These are phyloP conservation scores for Pseudogymnoascus sp. DNA, from an alignment of 2,329 filamentous ascomycete species.

Conservation along the genomic window DNA sequence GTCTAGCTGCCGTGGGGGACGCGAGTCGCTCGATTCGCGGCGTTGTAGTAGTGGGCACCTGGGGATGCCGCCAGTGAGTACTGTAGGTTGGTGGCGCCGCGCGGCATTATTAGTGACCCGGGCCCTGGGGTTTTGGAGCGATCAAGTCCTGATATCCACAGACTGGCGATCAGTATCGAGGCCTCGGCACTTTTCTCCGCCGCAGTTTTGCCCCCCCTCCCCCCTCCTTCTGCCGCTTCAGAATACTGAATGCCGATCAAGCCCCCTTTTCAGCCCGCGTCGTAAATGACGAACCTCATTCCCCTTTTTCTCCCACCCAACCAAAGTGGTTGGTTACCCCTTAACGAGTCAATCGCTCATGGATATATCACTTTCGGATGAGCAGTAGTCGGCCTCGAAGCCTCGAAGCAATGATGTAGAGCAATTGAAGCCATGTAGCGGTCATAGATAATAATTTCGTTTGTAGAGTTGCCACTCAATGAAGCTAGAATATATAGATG, in stretches of 20 bases:
- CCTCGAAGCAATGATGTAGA: too few relatives aligned
- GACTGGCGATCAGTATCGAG: neutral
- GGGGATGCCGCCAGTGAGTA: neutral
- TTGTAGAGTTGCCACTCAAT: neutral
- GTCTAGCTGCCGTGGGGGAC: neutral
- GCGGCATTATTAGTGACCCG: too few relatives aligned
- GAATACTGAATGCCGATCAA: neutral
- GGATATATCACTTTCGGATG: neutral
- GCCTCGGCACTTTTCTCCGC: neutral
- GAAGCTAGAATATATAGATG: slow-evolving; percentile 3
- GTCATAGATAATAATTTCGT: slow-evolving; percentile 2
- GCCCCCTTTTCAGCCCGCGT: neutral
- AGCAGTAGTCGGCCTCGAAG: neutral
- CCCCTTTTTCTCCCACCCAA: neutral
- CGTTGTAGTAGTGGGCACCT: neutral
- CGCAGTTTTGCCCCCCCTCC: neutral
- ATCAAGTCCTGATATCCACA: neutral
- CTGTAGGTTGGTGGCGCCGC: too few relatives aligned
- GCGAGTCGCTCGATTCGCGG: neutral
- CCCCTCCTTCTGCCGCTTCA: neutral
- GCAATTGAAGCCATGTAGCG: neutral
- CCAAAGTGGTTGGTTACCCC: neutral
- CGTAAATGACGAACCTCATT: neutral
- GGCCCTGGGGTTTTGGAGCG: neutral
- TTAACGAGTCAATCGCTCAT: neutral